Evolutionary conservation across 306 rosid genomes (phyloP).

Genomic region (Rosa multiflora): DNA sequence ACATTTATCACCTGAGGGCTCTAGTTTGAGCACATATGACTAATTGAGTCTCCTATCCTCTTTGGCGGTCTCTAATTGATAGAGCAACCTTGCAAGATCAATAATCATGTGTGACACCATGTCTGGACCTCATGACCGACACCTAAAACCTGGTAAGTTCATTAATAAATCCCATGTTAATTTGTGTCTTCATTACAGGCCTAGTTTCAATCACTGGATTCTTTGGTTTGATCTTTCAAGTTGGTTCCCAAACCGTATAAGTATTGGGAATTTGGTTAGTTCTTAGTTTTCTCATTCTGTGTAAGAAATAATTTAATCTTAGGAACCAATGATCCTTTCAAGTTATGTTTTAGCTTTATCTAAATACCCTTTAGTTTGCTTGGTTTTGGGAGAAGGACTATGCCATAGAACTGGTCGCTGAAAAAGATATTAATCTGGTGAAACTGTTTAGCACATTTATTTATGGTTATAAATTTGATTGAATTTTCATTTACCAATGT

Average conservation of each 20-base stretch:
- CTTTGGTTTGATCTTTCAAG: background rate
- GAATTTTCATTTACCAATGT: background rate
- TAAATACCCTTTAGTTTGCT: background rate
- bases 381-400: background rate
- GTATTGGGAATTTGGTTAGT: background rate
- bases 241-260: background rate
- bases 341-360: background rate
- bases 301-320: background rate
- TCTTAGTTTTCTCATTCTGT: background rate
- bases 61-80: constrained; percentile 26
- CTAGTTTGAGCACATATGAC: constrained; percentile 37
- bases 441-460: background rate
- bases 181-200: background rate
- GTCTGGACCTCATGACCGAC: constrained; percentile 49
- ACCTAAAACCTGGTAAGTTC: constrained; percentile 41
- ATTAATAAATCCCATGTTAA: background rate
- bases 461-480: background rate
- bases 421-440: background rate
- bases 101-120: constrained; percentile 70
- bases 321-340: background rate
- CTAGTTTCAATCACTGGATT: background rate
- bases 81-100: constrained; percentile 37
- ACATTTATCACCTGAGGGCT: constrained; percentile 18
- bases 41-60: constrained; percentile 46
- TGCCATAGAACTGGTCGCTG: background rate